Percentiles rank a stretch among this genome's conserved stretches.
Evolutionary conservation across 2,329 filamentous ascomycete genomes (phyloP).

Genomic region (Trichoderma pleuroti): DNA sequence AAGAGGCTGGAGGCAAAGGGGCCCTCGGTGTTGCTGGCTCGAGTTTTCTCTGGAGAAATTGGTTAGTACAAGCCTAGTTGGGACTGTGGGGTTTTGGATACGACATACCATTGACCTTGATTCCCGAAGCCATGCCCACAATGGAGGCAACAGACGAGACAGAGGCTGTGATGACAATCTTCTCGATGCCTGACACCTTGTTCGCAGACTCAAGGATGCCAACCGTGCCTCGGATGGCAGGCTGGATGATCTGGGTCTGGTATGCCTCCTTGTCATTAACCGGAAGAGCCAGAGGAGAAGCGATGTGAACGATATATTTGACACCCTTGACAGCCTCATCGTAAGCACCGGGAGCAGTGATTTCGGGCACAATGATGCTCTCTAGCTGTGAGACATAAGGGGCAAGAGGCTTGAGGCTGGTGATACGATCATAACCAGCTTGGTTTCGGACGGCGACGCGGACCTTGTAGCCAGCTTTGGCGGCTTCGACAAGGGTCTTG

Average conservation of each 20-base stretch:
- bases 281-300: slow-evolving; percentile 25
- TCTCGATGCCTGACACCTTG: slow-evolving; percentile 33
- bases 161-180: slow-evolving; percentile 43
- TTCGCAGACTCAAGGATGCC: slow-evolving; percentile 37
- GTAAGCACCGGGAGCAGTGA: slow-evolving; percentile 36
- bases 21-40: neutral
- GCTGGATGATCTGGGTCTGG: slow-evolving; percentile 28
- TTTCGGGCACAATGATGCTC: slow-evolving; percentile 36
- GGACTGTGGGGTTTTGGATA: neutral
- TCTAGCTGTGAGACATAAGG: slow-evolving; percentile 22
- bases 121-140: neutral
- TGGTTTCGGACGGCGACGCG: slow-evolving; percentile 31
- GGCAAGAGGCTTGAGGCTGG: slow-evolving; percentile 12
- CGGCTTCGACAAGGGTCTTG: slow-evolving; percentile 25
- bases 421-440: slow-evolving; percentile 21
- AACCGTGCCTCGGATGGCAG: slow-evolving; percentile 36
- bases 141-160: slow-evolving; percentile 24
- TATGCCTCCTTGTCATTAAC: neutral
- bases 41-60: neutral
- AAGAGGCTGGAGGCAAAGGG: slow-evolving; percentile 32
- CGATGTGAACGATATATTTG: slow-evolving; percentile 36
- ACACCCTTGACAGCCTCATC: slow-evolving; percentile 38
- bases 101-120: slow-evolving; percentile 4
- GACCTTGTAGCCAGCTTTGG: slow-evolving; percentile 28
- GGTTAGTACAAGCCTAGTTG: neutral